phyloP scores from a whole-genome alignment of 176 grass and related monocot species.

The Juncus inflexus region DNA sequence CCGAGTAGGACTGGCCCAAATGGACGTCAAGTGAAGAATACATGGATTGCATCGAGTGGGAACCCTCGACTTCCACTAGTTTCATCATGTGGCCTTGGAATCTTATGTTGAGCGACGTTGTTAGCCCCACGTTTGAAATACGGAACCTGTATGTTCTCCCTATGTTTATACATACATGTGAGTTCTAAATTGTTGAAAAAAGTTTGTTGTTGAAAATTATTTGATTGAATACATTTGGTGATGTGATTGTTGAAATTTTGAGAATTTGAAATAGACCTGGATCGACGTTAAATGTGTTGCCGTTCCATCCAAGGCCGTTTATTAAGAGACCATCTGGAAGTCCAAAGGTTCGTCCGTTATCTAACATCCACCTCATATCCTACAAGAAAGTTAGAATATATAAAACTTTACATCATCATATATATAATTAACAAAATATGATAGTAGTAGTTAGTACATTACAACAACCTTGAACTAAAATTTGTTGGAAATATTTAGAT shows the following conservation, averaged over 20 bases:
- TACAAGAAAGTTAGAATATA: conserved; percentile 12
- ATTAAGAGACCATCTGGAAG: conserved; percentile 69
- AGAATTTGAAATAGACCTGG: conserved; percentile 29
- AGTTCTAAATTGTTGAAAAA: background rate
- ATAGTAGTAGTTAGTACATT: background rate
- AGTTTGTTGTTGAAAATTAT: background rate
- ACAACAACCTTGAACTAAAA: background rate
- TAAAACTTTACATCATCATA: background rate
- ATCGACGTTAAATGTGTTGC: conserved; percentile 61
- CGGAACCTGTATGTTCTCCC: conserved; percentile 71
- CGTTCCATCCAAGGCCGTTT: conserved; percentile 53
- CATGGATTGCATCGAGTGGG: conserved; percentile 66
- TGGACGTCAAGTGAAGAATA: conserved; percentile 84
- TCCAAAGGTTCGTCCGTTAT: conserved; percentile 49
- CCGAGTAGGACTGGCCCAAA: conserved; percentile 86
- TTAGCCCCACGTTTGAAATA: conserved; percentile 74
- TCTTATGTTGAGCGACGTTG: conserved; percentile 67
- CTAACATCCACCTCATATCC: conserved; percentile 61
- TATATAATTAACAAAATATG: background rate
- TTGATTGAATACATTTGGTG: too few species aligned
- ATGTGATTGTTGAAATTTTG: too few species aligned
- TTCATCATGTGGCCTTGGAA: conserved; percentile 84
- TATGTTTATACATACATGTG: conserved; percentile 24
- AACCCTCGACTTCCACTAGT: conserved; percentile 88
- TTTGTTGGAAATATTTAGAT: background rate